Evolutionary conservation across 1,284 basidiomycete species (phyloP).

Genomic region (Tilletia caries): DNA sequence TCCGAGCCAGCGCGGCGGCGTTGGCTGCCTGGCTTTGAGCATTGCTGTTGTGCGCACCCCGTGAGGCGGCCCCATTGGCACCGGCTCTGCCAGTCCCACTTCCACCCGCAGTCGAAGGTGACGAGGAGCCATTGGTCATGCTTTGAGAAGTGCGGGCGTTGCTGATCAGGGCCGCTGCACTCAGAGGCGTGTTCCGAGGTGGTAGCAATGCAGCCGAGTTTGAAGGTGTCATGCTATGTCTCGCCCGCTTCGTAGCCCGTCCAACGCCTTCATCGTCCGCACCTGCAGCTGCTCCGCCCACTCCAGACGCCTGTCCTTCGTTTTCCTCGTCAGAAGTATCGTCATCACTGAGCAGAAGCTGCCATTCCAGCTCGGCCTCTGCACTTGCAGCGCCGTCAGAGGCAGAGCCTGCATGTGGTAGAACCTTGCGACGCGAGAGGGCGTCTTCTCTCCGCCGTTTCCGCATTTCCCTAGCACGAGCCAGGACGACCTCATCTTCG

Average conservation of each 20-base stretch:
- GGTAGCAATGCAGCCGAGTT: neutral
- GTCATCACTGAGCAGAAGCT: slow-evolving; percentile 2
- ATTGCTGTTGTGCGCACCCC: too few species aligned
- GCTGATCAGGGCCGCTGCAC: slow-evolving; percentile 6
- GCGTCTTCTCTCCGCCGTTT: slow-evolving; percentile 1
- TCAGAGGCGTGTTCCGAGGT: neutral
- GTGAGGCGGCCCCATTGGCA: too few species aligned
- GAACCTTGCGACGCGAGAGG: slow-evolving; percentile 2
- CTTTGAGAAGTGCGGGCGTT: neutral
- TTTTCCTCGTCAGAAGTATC: slow-evolving; percentile 3
- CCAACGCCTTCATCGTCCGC: neutral
- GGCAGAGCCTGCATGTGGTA: neutral
- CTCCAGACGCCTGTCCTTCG: neutral
- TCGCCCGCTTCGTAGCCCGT: neutral
- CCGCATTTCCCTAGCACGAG: neutral
- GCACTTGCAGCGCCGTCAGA: slow-evolving; percentile 3
- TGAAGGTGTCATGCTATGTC: neutral
- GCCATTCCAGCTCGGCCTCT: slow-evolving; percentile 1
- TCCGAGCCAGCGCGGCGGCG: slow-evolving; percentile 15
- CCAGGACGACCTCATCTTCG: slow-evolving; percentile 8
- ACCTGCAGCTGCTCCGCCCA: neutral
- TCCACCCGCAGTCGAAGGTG: neutral
- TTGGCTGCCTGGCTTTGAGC: neutral
- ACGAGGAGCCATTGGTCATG: neutral
- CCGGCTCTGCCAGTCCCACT: too few species aligned